Evolutionary conservation across 495 filamentous ascomycete species (phyloP).

Genomic region (Hyaloscypha bicolor): DNA sequence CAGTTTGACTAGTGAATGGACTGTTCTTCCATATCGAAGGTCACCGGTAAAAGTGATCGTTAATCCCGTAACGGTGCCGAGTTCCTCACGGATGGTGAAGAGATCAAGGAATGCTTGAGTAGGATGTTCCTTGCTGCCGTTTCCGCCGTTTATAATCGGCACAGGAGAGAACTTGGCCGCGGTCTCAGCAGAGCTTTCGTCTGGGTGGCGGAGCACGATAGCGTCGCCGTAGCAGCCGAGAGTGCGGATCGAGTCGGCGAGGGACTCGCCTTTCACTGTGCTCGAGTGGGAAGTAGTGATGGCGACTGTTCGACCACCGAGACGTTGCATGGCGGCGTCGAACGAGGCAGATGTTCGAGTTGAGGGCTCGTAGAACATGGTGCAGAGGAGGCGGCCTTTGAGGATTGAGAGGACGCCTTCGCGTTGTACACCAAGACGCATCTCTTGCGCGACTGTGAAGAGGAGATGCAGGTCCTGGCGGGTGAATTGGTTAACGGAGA

Average conservation of each 20-base stretch:
- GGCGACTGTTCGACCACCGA: constrained; percentile 80
- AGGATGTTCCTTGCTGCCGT: constrained; percentile 92
- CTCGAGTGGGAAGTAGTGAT: constrained; percentile 81
- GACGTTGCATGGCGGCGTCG: constrained; percentile 95
- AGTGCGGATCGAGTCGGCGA: constrained; percentile 92
- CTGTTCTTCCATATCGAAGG: constrained; percentile 87
- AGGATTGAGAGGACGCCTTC: constrained; percentile 87
- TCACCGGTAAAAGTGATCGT: constrained; percentile 97
- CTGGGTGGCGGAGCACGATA: constrained; percentile 89
- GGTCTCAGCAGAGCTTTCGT: constrained; percentile 71
- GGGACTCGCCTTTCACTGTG: constrained; percentile 87
- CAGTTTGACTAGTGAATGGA: constrained; percentile 91
- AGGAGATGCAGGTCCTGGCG: constrained; percentile 86
- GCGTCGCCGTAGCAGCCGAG: constrained; percentile 94
- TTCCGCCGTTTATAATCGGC: constrained; percentile 95
- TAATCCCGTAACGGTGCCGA: constrained; percentile 89
- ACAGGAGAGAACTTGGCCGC: constrained; percentile 86
- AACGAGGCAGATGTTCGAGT: constrained; percentile 96
- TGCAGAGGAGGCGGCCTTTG: constrained; percentile 81
- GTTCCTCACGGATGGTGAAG: constrained; percentile 96
- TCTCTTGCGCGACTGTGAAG: constrained; percentile 95
- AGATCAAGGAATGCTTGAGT: constrained; percentile 98
- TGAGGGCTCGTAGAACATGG: constrained; percentile 96
- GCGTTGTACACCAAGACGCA: constrained; percentile 89
- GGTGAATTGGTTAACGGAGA: constrained; percentile 87